Base-by-base conservation (phyloP, 345 rosid genomes). In the Passiflora organensis region DNA sequence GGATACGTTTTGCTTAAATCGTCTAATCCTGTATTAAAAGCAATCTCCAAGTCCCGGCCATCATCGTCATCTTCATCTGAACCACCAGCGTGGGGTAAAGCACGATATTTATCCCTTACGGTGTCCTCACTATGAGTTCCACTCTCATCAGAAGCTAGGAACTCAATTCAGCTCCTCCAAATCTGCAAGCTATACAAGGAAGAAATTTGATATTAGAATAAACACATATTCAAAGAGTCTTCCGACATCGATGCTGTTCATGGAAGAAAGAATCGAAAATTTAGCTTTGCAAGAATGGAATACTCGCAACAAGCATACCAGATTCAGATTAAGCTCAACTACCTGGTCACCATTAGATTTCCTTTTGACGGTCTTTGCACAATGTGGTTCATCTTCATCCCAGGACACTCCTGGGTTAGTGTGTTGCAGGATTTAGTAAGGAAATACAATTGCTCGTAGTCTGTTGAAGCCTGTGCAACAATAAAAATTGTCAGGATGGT, bases 341-440 rank as follows among this genome's bases (percentile, higher is more conserved):
- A 84, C 97, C 95, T 93, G 95, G 39, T 86, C 95, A 53, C 78
- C 77, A 54, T 76, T 84, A 59, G 86, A 80, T 66, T 80, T 84
- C 66, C 78, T 79, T 38, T 78, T 89, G 71, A 93, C 75, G 44
- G 93, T 81, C 76, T 77, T 93, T 10, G 66, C 66, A 15, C 97
- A 94, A 38, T 86, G 80, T 5, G 97, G 97, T 67, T 89, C 97
- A 80, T 93, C 99, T 43, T 86, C 99, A 76, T 89, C 99, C 99
- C 99, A 93, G 37, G 97, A 63, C 47, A 86, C 71, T 50, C 78
- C 63, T 58, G 86, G 79, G 67, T 75, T 83, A 66, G 91, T 93
- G 68, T 84, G 72, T 73, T 89, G 99, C 66, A 93, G 74, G 94
- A 94, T 74, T 76, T 82, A 19, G 89, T 89, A 38, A 80, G 82